These are phyloP conservation scores for Coemansia sp. DNA, from an alignment of 192 early-diverging fungal genomes.

Conservation along the genomic window DNA sequence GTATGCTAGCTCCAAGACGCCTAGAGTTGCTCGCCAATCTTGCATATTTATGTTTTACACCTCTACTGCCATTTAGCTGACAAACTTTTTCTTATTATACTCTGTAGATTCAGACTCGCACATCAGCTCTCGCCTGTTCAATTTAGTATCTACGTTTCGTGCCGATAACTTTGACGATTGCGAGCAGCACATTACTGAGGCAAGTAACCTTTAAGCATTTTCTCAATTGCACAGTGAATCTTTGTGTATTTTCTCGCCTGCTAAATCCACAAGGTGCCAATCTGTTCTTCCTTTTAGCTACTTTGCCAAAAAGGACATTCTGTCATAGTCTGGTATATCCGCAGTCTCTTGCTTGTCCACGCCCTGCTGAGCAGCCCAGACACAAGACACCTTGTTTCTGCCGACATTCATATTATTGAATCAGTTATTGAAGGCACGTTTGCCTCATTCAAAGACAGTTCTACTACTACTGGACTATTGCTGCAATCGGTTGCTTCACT, in stretches of 20 bases:
- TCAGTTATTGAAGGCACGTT: conserved; percentile 42
- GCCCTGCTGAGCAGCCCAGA: conserved; percentile 28
- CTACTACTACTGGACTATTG: conserved; percentile 18
- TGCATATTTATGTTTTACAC: background rate
- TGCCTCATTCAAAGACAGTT: conserved; percentile 15
- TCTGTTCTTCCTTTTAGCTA: conserved; percentile 25
- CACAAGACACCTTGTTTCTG: conserved; percentile 25
- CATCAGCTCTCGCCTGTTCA: conserved; percentile 23
- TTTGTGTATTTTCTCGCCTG: background rate
- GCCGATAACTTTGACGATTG: conserved; percentile 38
- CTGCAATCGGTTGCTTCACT: conserved; percentile 25
- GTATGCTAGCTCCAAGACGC: background rate
- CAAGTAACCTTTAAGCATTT: conserved; percentile 2
- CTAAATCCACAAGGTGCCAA: background rate
- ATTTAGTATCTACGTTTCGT: conserved; percentile 25
- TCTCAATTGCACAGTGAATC: background rate
- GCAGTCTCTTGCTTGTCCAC: conserved; percentile 46
- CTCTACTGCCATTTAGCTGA: background rate
- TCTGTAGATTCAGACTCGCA: conserved; percentile 29
- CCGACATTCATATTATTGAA: conserved; percentile 25
- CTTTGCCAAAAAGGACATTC: conserved; percentile 29
- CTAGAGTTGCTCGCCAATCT: background rate
- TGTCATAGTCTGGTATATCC: conserved; percentile 30
- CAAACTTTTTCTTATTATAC: background rate
- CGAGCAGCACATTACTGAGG: conserved; percentile 30